Evolutionary conservation across 352 stramenopile species (phyloP).

Genomic region (Blastocystis sp.): DNA sequence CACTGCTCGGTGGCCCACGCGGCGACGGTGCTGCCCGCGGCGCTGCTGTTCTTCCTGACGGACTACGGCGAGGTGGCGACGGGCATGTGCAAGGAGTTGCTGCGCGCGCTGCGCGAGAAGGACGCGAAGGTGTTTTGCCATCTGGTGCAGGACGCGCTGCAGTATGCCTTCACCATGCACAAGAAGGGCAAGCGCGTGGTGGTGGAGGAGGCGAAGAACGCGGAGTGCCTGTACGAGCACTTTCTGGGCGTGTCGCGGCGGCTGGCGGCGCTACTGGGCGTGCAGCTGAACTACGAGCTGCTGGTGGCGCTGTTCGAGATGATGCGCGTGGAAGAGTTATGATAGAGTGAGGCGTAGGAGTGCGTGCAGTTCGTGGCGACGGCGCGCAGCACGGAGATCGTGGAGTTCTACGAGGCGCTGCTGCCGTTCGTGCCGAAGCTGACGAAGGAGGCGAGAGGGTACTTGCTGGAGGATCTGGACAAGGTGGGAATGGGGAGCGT

Average conservation of each 20-base stretch:
- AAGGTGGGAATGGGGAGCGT: not conserved
- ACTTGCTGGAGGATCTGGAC: slow-evolving; percentile 31
- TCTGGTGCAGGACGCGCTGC: slow-evolving; percentile 2
- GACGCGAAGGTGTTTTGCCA: not conserved
- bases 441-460: slow-evolving; percentile 29
- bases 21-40: slow-evolving; percentile 1
- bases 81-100: not conserved
- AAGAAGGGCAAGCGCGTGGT: slow-evolving; percentile 13
- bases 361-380: not conserved
- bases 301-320: slow-evolving; percentile 47
- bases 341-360: not conserved
- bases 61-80: slow-evolving; percentile 45
- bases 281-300: slow-evolving; percentile 12
- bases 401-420: slow-evolving; percentile 24
- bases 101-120: not conserved
- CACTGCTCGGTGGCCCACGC: slow-evolving; percentile 30
- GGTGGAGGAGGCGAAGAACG: not conserved
- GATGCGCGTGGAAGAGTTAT: not conserved
- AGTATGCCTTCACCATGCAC: slow-evolving; percentile 28
- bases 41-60: slow-evolving; percentile 26
- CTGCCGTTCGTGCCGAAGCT: slow-evolving; percentile 6
- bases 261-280: not conserved
- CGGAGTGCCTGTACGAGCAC: not conserved
- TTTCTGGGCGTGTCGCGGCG: slow-evolving; percentile 9
- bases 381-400: not conserved